A percentile compares a stretch with the other conserved stretches of the same genome.
Conservation (phyloP, 495 filamentous ascomycete genomes). For the Astrothelium macrocarpum region DNA sequence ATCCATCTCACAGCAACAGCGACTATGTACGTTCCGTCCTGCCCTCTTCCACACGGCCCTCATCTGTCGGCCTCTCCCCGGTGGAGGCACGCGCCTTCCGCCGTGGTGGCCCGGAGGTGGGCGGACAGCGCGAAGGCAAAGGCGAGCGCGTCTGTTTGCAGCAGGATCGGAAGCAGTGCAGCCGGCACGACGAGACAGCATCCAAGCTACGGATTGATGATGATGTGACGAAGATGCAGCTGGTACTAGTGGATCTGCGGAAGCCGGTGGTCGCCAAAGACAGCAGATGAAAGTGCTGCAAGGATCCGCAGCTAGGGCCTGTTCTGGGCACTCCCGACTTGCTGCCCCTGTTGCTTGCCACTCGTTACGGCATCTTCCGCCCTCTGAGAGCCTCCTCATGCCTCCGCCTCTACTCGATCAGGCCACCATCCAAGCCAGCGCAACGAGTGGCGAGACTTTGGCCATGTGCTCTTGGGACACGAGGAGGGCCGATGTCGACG, state of each 20-base stretch:
- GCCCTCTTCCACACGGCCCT: too few species aligned
- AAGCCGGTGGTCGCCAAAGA: not conserved
- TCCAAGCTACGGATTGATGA: not conserved
- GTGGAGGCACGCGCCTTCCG: not conserved
- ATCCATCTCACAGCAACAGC: not conserved
- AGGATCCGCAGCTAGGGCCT: not conserved
- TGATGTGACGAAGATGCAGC: slow-evolving; percentile 6
- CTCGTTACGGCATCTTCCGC: slow-evolving; percentile 1
- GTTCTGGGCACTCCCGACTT: slow-evolving; percentile 5
- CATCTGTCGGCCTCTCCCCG: not conserved
- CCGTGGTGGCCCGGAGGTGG: not conserved
- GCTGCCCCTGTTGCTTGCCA: not conserved
- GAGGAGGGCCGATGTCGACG: not conserved
- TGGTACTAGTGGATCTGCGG: slow-evolving; percentile 1
- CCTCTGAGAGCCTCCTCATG: not conserved
- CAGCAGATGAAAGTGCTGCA: slow-evolving; percentile 5
- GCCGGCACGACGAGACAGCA: not conserved
- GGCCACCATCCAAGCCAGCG: not conserved
- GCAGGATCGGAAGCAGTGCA: not conserved
- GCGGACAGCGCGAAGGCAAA: not conserved
- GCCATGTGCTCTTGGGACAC: not conserved
- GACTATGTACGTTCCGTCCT: not conserved
- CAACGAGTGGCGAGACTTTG: not conserved
- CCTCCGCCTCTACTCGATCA: not conserved
- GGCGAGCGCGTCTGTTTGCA: not conserved